These are phyloP conservation scores for Penicillium paradoxum DNA, from an alignment of 495 filamentous ascomycete species.

Conservation along the genomic window DNA sequence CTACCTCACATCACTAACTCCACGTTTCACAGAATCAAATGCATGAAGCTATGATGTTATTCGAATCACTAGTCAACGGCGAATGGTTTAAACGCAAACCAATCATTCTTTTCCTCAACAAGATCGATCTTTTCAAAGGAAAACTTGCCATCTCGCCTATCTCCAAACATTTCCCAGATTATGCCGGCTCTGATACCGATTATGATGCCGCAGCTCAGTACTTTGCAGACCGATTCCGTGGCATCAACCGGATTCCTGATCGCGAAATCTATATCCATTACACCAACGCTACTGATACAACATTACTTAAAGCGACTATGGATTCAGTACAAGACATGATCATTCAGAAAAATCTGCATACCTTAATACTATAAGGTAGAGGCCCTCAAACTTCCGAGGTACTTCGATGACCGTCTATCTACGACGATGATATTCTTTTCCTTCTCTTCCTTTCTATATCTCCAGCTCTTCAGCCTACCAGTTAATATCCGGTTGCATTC, in stretches of 20 bases:
- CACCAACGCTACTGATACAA: slow-evolving; percentile 93
- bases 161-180: slow-evolving; percentile 90
- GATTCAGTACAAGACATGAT: slow-evolving; percentile 98
- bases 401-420: slow-evolving; percentile 25
- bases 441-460: slow-evolving; percentile 14
- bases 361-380: slow-evolving; percentile 75
- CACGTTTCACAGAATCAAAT: slow-evolving; percentile 81
- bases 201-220: slow-evolving; percentile 67
- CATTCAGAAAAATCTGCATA: slow-evolving; percentile 94
- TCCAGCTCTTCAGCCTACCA: slow-evolving; percentile 20
- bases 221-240: slow-evolving; percentile 85
- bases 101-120: slow-evolving; percentile 97
- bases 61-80: slow-evolving; percentile 95
- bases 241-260: slow-evolving; percentile 75
- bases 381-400: slow-evolving; percentile 15
- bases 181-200: slow-evolving; percentile 55
- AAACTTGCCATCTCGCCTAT: slow-evolving; percentile 80
- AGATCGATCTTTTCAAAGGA: slow-evolving; percentile 94
- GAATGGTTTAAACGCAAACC: slow-evolving; percentile 96
- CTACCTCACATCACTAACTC: not conserved
- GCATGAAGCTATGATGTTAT: slow-evolving; percentile 97
- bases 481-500: slow-evolving; percentile 24
- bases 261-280: slow-evolving; percentile 92
- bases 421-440: slow-evolving; percentile 18
- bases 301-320: slow-evolving; percentile 96